Conservation (phyloP, 441 rosid genomes). For the Corymbia calophylla region DNA sequence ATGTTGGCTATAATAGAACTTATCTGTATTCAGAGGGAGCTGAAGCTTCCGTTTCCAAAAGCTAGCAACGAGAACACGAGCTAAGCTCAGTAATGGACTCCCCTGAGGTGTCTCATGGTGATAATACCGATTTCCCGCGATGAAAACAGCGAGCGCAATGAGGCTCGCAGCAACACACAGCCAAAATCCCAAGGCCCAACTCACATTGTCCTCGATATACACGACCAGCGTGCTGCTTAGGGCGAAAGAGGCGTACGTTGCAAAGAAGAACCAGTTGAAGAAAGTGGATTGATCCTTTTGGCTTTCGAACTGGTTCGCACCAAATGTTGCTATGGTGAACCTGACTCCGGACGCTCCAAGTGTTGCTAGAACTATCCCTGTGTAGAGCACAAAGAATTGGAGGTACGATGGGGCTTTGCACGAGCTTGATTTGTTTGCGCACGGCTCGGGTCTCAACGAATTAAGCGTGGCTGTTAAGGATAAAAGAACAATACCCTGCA, state of each 20-base stretch:
- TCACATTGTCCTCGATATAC: constrained; percentile 15
- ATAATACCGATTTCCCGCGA: constrained; percentile 12
- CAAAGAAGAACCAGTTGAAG: constrained; percentile 16
- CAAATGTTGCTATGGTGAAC: not conserved
- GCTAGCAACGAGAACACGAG: constrained; percentile 19
- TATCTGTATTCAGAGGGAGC: not conserved
- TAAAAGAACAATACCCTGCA: not conserved
- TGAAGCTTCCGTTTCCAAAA: constrained; percentile 9
- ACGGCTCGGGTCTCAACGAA: constrained; percentile 1
- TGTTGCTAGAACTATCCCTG: not conserved
- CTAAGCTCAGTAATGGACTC: constrained; percentile 16
- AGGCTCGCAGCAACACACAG: constrained; percentile 4
- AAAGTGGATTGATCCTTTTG: not conserved
- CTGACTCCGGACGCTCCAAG: constrained; percentile 7
- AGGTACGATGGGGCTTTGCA: not conserved
- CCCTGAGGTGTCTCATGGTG: constrained; percentile 10
- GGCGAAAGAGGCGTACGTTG: not conserved
- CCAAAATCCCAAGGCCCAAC: constrained; percentile 27
- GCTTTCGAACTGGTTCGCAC: constrained; percentile 7
- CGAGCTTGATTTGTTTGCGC: not conserved
- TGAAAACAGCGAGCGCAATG: constrained; percentile 2
- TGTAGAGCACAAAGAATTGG: constrained; percentile 4
- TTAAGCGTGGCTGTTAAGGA: not conserved
- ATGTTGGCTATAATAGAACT: constrained; percentile 1
- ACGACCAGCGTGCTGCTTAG: constrained; percentile 2